Base-by-base conservation (phyloP, 345 rosid genomes). In the Corchorus capsularis region DNA sequence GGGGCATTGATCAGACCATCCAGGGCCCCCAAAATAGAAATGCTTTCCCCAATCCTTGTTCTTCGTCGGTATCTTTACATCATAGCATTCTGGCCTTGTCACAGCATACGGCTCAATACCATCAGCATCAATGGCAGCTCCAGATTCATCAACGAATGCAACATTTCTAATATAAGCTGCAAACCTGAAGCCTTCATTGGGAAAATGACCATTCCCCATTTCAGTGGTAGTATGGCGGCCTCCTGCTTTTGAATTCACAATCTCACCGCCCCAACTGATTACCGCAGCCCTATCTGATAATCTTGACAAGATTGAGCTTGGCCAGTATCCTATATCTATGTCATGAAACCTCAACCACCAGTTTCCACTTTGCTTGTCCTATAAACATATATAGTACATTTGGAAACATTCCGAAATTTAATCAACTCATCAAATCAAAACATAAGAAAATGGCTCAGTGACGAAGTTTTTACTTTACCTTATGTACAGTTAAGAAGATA, bases 151-250 rank as follows among this genome's bases (percentile, higher is more conserved):
- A 46, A 76, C 19, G 35, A 20, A 46, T 15, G 27, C 53, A 7
- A 72, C 10, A 35, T 78, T 81, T 65, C 78, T 56, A 61, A 83
- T 56, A 56, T 14, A 88, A 65, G 82, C 55, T 8, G 89, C 75
- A 55, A 81, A 84, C 10, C 79, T 78, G 14, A 53, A 81, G 54
- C 88, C 85, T 86, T 84, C 84, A 10, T 17, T 63, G 0, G 88
- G 80, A 46, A 86, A 86, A 78, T 88, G 84, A 6, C 89, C 91
- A 56, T 89, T 84, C 10, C 91, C 89, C 91, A 86, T 88, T n/a
- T 83, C 79, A 47, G 91, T 86, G 77, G 27, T 27, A 0, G 86
- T 80, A 78, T 79, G 88, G 3, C 57, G 76, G 15, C 79, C 82
- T 0, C 27, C 61, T 9, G 45, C 1, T 53, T 19, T 14, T 8